These are phyloP conservation scores for Incumbomyces delicatus DNA, from an alignment of 2,329 filamentous ascomycete species.

Conservation along the genomic window DNA sequence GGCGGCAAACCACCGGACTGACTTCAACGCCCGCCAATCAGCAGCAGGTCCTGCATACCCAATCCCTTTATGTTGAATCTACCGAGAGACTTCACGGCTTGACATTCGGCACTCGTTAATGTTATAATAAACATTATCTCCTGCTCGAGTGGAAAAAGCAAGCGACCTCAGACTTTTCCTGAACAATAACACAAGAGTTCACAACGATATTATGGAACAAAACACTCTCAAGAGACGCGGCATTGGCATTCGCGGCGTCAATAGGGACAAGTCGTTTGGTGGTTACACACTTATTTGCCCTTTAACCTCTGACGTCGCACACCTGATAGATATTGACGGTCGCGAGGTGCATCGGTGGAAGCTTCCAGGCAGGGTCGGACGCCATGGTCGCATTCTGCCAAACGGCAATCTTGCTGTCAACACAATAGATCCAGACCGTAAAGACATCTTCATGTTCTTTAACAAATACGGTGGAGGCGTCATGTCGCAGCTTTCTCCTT, in stretches of 20 bases:
- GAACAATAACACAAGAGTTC: no score
- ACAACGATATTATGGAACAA: slow-evolving; percentile 9
- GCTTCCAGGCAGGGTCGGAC: slow-evolving; percentile 32
- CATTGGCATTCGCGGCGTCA: neutral
- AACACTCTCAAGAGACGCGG: neutral
- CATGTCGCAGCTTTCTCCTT: slow-evolving; percentile 34
- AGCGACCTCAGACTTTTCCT: no score
- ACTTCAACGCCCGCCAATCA: no score
- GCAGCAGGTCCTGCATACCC: no score
- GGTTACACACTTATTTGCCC: slow-evolving; percentile 36
- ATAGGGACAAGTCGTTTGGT: neutral
- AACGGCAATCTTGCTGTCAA: slow-evolving; percentile 39
- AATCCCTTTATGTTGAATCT: no score
- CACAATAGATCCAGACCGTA: slow-evolving; percentile 31
- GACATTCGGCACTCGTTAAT: no score
- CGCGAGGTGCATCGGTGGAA: slow-evolving; percentile 37
- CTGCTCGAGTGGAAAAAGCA: no score
- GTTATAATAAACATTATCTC: no score
- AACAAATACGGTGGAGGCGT: slow-evolving; percentile 39
- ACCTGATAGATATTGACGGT: slow-evolving; percentile 33
- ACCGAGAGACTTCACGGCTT: no score
- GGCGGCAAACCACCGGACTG: no score
- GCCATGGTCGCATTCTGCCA: slow-evolving; percentile 36
- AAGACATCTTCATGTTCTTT: slow-evolving; percentile 34
- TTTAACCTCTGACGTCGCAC: slow-evolving; percentile 30